phyloP scores from a whole-genome alignment of 2,329 filamentous ascomycete genomes.

The Trichoderma sp. region DNA sequence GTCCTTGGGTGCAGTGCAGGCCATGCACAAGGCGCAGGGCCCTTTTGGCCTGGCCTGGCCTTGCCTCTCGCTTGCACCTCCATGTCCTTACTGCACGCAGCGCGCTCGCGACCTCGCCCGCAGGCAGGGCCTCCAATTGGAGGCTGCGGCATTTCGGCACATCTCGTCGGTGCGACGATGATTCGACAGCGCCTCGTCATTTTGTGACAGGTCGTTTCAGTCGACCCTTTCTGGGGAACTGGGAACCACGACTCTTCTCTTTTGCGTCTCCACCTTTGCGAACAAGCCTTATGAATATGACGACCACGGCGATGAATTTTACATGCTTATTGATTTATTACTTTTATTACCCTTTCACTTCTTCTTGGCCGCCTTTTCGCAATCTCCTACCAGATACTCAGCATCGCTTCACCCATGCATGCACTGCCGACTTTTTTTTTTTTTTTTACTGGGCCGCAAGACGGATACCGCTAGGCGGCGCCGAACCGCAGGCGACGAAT shows the following conservation, averaged over 20 bases:
- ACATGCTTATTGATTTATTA: background rate
- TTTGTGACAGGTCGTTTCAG: constrained; percentile 19
- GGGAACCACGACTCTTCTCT: background rate
- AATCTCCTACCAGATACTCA: background rate
- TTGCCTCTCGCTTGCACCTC: background rate
- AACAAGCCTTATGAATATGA: constrained; percentile 13
- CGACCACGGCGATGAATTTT: background rate
- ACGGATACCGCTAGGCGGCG: constrained; percentile 7
- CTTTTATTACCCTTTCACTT: background rate
- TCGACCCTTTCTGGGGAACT: constrained; percentile 15
- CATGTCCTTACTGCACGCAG: background rate
- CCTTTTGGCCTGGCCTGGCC: background rate
- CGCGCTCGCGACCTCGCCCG: constrained; percentile 16
- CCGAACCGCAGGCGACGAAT: background rate
- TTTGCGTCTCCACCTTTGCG: background rate
- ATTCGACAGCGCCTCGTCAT: constrained; percentile 19
- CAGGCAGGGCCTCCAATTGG: constrained; percentile 21
- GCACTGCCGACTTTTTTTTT: background rate
- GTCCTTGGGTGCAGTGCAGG: background rate
- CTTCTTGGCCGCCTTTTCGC: background rate
- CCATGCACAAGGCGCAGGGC: background rate
- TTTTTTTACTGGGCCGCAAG: background rate
- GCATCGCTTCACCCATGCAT: background rate
- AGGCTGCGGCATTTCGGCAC: constrained; percentile 22
- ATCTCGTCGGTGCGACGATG: constrained; percentile 7